Base-by-base conservation (phyloP, 2,329 filamentous ascomycete genomes). In the Arthrobotrys megalospora region DNA sequence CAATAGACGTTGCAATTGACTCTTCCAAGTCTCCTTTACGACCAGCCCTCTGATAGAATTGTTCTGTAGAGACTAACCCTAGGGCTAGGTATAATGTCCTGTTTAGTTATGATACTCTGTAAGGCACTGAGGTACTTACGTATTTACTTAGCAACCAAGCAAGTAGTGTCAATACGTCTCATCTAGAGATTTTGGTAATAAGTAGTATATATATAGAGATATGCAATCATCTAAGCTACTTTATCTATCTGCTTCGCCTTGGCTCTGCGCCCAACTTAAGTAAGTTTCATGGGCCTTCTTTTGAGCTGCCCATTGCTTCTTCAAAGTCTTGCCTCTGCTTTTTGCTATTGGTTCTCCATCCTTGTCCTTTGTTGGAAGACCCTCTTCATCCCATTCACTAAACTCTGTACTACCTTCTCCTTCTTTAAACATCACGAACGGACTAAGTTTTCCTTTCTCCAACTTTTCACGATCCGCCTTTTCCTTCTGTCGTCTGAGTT, bases 251-350 rank as follows among this genome's bases (percentile, higher is more conserved):
- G 66, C 69, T 38, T 79, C 76, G 38, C 69, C 76, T 43, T 69
- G 64, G 48, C 69, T 79, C 32, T 79, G 64, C n/a, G 6, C 41
- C 53, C 58, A 79, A 45, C 41, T 70, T 19, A 73, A 28, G 28
- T 79, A 92, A 79, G 91, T 89, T 80, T 94, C 91, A 83, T 94
- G 91, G 75, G 89, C 84, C 88, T 95, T 96, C 87, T 94, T 96
- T 86, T 97, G 95, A 83, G 88, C 90, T 81, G 96, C 92, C 93
- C 93, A 97, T 70, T 93, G 91, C 87, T 97, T 97, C 85, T 88
- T 91, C 81, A 97, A 84, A 86, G 93, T 94, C 88, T 97, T 97
- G 63, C 86, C 83, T 82, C 90, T 89, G 76, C 88, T 92, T 87
- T 97, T 97, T 3, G 92, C 89, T 43, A 97, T 87, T 81, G 96